Conservation (phyloP, 2,329 filamentous ascomycete species). For the Phaeosphaeriaceae sp. region DNA sequence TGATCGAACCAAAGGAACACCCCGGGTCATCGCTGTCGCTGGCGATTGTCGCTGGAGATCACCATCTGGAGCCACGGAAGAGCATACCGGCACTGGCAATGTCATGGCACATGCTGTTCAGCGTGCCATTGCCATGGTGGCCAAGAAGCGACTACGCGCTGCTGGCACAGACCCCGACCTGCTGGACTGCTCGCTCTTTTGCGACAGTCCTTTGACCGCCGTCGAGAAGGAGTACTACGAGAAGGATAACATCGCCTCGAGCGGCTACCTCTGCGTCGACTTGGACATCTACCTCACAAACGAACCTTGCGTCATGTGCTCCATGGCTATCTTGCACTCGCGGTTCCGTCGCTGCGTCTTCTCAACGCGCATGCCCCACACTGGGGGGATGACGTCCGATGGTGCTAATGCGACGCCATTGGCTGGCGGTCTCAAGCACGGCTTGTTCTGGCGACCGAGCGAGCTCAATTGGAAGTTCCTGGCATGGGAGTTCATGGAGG, state of each 20-base stretch:
- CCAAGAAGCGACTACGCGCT: slow-evolving; percentile 59
- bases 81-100: slow-evolving; percentile 63
- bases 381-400: slow-evolving; percentile 84
- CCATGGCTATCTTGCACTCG: slow-evolving; percentile 94
- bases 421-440: slow-evolving; percentile 57
- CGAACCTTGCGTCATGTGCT: slow-evolving; percentile 95
- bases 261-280: slow-evolving; percentile 92
- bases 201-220: slow-evolving; percentile 71
- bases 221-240: slow-evolving; percentile 70
- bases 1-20: slow-evolving; percentile 57
- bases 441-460: slow-evolving; percentile 69
- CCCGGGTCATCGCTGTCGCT: slow-evolving; percentile 72
- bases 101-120: slow-evolving; percentile 80
- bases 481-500: slow-evolving; percentile 73
- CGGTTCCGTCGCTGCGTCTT: slow-evolving; percentile 89
- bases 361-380: slow-evolving; percentile 76
- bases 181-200: slow-evolving; percentile 60
- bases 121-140: slow-evolving; percentile 83
- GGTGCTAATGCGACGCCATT: slow-evolving; percentile 25
- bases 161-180: slow-evolving; percentile 39
- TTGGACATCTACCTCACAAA: slow-evolving; percentile 94
- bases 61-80: slow-evolving; percentile 26
- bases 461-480: slow-evolving; percentile 88
- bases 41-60: slow-evolving; percentile 76
- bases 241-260: slow-evolving; percentile 67